Base-by-base conservation (phyloP, 1,284 basidiomycete species). In the Fomes fomentarius region DNA sequence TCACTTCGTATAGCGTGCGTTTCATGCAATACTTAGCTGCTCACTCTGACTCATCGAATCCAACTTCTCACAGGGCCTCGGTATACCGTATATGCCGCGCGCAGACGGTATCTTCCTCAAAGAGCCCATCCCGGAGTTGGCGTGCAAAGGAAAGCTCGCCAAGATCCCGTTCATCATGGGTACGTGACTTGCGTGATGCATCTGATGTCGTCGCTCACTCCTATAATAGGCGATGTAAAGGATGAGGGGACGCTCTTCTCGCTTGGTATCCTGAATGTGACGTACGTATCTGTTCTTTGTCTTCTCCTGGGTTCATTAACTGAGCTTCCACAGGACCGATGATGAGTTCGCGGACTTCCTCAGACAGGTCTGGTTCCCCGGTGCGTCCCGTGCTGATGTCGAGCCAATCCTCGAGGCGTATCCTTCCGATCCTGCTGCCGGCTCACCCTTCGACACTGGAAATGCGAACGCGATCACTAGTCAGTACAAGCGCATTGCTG, bases 371-470 rank as follows among this genome's bases (percentile, higher is more conserved):
- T 82, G 75, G 50, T 21, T 77, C 9, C 69, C 73, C 3, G 57
- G 61, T 1, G 64, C 69, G n/a, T 57, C 70, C 0, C 50, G 54
- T 9, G 41, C 52, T 1, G 64, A 72, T n/a, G 38, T 79, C 5
- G 61, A 65, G 22, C 48, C 63, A 9, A 41, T 82, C 4, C 54
- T 74, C 46, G 34, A 34, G 3, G 54, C 74, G 11, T 84, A 83
- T 56, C 75, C 81, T 1, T 53, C 57, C 1, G 75, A 81, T 49
- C 64, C 75, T 24, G 69, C 68, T 0, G 61, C 76, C 58, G 80
- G 82, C 12, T 82, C 82, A 0, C n/a, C n/a, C n/a, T n/a, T n/a
- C n/a, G 68, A 71, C 41, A 83, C 82, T 0, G 74, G 78, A 0
- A 54, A 67, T 30, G 43, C 72, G 4, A 78, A 82, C 54, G 71